phyloP scores from a whole-genome alignment of 495 filamentous ascomycete genomes.

The Tuber microsphaerosporum region DNA sequence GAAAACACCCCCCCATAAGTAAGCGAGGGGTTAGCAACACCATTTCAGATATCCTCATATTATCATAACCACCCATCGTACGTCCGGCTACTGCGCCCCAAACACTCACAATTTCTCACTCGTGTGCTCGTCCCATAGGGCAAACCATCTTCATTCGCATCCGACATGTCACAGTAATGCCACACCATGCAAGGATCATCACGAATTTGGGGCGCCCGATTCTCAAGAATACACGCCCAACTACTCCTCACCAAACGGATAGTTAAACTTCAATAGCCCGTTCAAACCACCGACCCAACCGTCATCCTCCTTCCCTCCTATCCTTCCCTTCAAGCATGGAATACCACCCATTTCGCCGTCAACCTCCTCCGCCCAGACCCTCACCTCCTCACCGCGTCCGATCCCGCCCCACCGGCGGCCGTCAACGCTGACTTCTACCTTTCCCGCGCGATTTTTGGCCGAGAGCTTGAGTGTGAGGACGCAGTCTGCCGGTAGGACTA shows the following conservation, averaged over 20 bases:
- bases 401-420: constrained; percentile 65
- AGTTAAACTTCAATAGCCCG: constrained; percentile 91
- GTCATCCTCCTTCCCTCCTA: constrained; percentile 57
- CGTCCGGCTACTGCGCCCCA: background rate
- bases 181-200: background rate
- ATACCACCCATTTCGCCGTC: constrained; percentile 56
- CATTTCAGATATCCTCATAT: background rate
- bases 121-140: background rate
- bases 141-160: background rate
- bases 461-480: constrained; percentile 75
- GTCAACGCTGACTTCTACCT: constrained; percentile 82
- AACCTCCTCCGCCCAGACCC: constrained; percentile 74
- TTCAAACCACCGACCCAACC: constrained; percentile 97
- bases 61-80: background rate
- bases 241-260: constrained; percentile 76
- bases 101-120: background rate
- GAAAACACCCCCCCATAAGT: background rate
- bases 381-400: constrained; percentile 76
- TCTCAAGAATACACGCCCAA: background rate
- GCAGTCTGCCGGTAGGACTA: constrained; percentile 80
- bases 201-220: background rate
- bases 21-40: background rate
- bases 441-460: constrained; percentile 72
- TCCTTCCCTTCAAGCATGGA: constrained; percentile 58
- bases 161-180: background rate